These are phyloP conservation scores for Candida adriatica DNA, from an alignment of 805 yeast species.

Conservation along the genomic window DNA sequence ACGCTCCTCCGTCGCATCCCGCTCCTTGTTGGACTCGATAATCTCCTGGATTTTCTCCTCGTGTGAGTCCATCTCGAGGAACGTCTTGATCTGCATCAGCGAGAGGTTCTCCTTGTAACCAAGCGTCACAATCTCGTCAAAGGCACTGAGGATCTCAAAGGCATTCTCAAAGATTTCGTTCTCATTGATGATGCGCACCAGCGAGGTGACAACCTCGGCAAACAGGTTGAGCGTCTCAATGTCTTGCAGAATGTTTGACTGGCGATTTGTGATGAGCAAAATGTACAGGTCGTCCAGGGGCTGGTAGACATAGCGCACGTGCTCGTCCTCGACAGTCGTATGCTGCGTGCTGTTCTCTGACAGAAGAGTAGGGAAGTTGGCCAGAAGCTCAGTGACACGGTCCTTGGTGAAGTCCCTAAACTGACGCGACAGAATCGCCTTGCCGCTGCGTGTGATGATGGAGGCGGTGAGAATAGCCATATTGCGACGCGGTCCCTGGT, in stretches of 20 bases:
- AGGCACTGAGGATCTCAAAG: conserved; percentile 83
- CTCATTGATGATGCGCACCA: conserved; percentile 70
- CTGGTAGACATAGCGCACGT: conserved; percentile 89
- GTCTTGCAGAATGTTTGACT: conserved; percentile 89
- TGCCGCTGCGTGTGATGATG: conserved; percentile 89
- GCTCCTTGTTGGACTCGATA: conserved; percentile 92
- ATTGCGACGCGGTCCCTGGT: too few species aligned
- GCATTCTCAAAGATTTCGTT: conserved; percentile 77
- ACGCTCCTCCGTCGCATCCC: conserved; percentile 95
- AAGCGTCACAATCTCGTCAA: conserved; percentile 85
- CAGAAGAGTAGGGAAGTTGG: conserved; percentile 78
- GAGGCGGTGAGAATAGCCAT: conserved; percentile 90
- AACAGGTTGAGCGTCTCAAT: conserved; percentile 86
- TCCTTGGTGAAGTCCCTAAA: conserved; percentile 80
- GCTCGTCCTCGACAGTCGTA: conserved; percentile 89
- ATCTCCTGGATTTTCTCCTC: conserved; percentile 98
- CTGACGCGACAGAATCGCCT: conserved; percentile 86
- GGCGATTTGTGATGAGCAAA: conserved; percentile 83
- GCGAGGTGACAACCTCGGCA: conserved; percentile 70
- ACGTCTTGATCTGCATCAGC: conserved; percentile 74
- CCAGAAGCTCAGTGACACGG: conserved; percentile 76
- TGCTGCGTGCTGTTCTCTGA: conserved; percentile 70
- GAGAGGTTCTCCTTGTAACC: conserved; percentile 89
- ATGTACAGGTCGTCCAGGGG: conserved; percentile 92
- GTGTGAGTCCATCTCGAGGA: conserved; percentile 95